A percentile compares a stretch with the other conserved stretches of the same genome.
These are phyloP conservation scores for Phytophthora chlamydospora DNA, from an alignment of 352 stramenopile species.

Conservation along the genomic window DNA sequence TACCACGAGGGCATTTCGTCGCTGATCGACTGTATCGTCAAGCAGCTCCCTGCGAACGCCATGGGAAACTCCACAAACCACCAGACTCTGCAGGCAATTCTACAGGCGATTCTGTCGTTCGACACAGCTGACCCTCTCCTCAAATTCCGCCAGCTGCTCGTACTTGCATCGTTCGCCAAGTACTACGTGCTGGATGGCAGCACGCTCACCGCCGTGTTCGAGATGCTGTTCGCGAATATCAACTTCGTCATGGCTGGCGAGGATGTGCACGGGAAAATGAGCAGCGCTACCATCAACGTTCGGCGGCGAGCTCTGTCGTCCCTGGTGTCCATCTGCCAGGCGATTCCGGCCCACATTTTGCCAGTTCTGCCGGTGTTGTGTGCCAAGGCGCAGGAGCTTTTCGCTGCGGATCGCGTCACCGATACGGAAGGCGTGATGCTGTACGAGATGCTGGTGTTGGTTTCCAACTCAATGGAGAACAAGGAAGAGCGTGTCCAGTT, in stretches of 20 bases:
- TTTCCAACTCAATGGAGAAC: slow-evolving; percentile 81
- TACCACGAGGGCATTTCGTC: slow-evolving; percentile 82
- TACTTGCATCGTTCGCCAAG: slow-evolving; percentile 74
- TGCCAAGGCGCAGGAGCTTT: slow-evolving; percentile 73
- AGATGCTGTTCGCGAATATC: slow-evolving; percentile 78
- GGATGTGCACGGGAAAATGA: slow-evolving; percentile 69
- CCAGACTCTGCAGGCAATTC: slow-evolving; percentile 48
- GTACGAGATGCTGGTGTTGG: slow-evolving; percentile 84
- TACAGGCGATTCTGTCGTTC: slow-evolving; percentile 65
- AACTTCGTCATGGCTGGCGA: slow-evolving; percentile 74
- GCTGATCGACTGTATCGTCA: slow-evolving; percentile 77
- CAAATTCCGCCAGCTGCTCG: slow-evolving; percentile 77
- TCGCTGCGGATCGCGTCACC: slow-evolving; percentile 69
- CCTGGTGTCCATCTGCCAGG: slow-evolving; percentile 79
- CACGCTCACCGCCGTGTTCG: slow-evolving; percentile 73
- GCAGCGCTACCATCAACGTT: slow-evolving; percentile 73
- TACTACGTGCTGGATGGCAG: slow-evolving; percentile 71
- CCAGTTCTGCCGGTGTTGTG: slow-evolving; percentile 77
- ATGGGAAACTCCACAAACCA: slow-evolving; percentile 51
- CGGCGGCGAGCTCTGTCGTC: slow-evolving; percentile 69
- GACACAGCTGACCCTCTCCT: slow-evolving; percentile 65
- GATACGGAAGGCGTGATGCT: slow-evolving; percentile 80
- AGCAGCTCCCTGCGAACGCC: slow-evolving; percentile 58
- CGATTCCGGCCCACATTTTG: slow-evolving; percentile 75
- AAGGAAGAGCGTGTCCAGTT: slow-evolving; percentile 66